Evolutionary conservation across 331 rosid genomes (phyloP).

Genomic region (Telfairia occidentalis): DNA sequence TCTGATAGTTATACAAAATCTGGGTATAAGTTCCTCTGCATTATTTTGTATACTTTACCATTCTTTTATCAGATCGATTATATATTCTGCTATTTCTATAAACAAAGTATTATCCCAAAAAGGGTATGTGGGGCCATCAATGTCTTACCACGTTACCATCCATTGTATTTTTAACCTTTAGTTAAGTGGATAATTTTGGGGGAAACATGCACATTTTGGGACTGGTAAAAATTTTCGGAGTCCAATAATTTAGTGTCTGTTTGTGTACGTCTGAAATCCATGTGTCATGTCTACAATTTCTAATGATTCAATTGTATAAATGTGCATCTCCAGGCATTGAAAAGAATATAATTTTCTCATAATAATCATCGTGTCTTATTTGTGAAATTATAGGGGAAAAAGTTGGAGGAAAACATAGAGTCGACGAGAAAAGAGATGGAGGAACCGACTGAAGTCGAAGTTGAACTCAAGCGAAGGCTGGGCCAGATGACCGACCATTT

Average conservation of each 20-base stretch:
- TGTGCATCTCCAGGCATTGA: not conserved
- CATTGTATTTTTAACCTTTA: not conserved
- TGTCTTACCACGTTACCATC: not conserved
- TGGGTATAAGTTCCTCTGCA: not conserved
- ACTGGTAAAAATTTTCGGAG: no score
- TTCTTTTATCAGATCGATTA: not conserved
- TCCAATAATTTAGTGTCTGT: not conserved
- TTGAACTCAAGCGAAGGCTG: conserved; percentile 83
- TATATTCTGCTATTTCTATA: not conserved
- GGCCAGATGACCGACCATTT: conserved; percentile 92
- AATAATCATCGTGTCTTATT: not conserved
- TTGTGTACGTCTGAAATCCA: not conserved
- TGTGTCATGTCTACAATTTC: not conserved
- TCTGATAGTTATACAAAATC: not conserved
- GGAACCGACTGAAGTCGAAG: conserved; percentile 80
- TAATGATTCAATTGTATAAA: not conserved
- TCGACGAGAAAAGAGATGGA: conserved; percentile 73
- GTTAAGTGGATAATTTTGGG: not conserved
- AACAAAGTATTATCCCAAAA: not conserved
- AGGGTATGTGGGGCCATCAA: not conserved
- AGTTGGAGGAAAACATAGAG: conserved; percentile 65
- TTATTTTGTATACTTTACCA: not conserved
- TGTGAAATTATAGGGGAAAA: conserved; percentile 44
- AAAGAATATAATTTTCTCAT: not conserved
- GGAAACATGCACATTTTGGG: not conserved